Conservation (phyloP, 495 filamentous ascomycete genomes). For the Lepraria neglecta region DNA sequence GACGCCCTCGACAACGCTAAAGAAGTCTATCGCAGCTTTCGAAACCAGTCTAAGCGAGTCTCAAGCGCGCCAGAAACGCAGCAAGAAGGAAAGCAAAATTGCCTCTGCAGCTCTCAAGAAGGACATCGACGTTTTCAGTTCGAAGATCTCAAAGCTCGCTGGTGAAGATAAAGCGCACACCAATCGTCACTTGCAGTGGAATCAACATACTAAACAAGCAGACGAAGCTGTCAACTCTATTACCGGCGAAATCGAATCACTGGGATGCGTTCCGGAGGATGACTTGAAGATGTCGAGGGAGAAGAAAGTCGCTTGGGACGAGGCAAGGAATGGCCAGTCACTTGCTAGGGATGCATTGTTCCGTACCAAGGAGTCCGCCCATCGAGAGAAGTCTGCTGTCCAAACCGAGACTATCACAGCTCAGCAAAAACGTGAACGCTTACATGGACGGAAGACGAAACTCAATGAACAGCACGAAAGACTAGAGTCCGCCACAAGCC, state of each 20-base stretch:
- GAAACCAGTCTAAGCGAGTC: slow-evolving; percentile 73
- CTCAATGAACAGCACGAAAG: slow-evolving; percentile 73
- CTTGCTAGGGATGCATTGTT: slow-evolving; percentile 52
- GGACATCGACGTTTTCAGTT: slow-evolving; percentile 69
- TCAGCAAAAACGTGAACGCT: slow-evolving; percentile 72
- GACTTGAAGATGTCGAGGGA: slow-evolving; percentile 54
- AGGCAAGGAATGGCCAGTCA: slow-evolving; percentile 58
- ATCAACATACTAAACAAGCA: slow-evolving; percentile 74
- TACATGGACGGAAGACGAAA: slow-evolving; percentile 65
- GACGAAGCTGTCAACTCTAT: slow-evolving; percentile 64
- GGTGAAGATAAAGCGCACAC: slow-evolving; percentile 76
- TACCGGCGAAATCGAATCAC: slow-evolving; percentile 55
- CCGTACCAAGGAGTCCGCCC: slow-evolving; percentile 54
- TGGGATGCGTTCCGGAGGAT: slow-evolving; percentile 63
- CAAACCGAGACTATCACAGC: slow-evolving; percentile 60
- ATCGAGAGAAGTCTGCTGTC: slow-evolving; percentile 56
- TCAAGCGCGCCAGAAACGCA: slow-evolving; percentile 64
- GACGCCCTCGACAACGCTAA: slow-evolving; percentile 84
- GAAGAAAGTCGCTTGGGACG: slow-evolving; percentile 56
- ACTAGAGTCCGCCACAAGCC: slow-evolving; percentile 67
- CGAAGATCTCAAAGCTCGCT: slow-evolving; percentile 62
- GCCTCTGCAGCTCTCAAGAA: slow-evolving; percentile 62
- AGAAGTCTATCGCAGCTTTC: slow-evolving; percentile 75
- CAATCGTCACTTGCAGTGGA: slow-evolving; percentile 69
- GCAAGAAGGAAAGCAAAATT: slow-evolving; percentile 72